phyloP scores from a whole-genome alignment of 352 stramenopile genomes.

The Globisporangium uncinulatum region DNA sequence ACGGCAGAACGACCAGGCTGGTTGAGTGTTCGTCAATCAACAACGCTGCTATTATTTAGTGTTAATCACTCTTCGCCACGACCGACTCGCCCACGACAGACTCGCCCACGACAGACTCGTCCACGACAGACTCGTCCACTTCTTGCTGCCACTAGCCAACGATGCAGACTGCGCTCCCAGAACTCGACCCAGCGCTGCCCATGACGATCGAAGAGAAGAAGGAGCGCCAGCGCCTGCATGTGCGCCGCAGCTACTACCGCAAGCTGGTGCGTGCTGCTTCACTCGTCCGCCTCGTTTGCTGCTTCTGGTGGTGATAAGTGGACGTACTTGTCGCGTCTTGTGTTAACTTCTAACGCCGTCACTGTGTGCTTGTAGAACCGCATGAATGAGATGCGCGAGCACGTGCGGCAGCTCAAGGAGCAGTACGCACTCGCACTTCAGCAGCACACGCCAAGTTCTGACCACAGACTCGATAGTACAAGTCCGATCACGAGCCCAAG shows the following conservation, averaged over 20 bases:
- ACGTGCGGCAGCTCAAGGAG: constrained; percentile 26
- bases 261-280: constrained; percentile 18
- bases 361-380: constrained; percentile 15
- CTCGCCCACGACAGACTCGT: no score
- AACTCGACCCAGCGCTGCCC: constrained; percentile 5
- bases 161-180: constrained; percentile 2
- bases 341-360: background rate
- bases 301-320: no score
- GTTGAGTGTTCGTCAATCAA: no score
- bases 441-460: constrained; percentile 1
- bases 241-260: constrained; percentile 41
- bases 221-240: constrained; percentile 55
- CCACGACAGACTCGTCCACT: background rate
- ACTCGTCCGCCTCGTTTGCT: background rate
- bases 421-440: constrained; percentile 24
- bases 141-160: background rate
- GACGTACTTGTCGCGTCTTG: background rate
- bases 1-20: no score
- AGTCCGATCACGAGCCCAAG: constrained; percentile 1
- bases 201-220: constrained; percentile 36
- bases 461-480: constrained; percentile 2
- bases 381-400: constrained; percentile 28
- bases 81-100: no score
- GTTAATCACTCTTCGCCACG: no score
- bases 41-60: no score